phyloP scores from a whole-genome alignment of 2,329 filamentous ascomycete species.

The Trichoderma hamatum region DNA sequence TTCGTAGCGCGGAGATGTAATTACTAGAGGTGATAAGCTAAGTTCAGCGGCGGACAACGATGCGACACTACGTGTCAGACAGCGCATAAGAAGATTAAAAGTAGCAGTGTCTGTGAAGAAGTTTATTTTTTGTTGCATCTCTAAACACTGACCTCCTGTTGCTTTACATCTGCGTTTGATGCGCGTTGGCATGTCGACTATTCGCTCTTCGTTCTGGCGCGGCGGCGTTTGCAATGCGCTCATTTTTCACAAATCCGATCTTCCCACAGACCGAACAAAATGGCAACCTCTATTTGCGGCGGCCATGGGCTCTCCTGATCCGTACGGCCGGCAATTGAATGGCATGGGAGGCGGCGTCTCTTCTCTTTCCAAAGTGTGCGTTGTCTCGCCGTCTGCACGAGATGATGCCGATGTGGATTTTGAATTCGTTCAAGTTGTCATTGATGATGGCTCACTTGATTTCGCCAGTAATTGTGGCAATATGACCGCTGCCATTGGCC shows the following conservation, averaged over 20 bases:
- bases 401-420: slow-evolving; percentile 12
- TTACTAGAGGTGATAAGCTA: no score
- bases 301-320: slow-evolving; percentile 7
- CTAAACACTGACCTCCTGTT: neutral
- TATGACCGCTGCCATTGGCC: slow-evolving; percentile 3
- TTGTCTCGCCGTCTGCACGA: slow-evolving; percentile 4
- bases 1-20: neutral
- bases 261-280: slow-evolving; percentile 1
- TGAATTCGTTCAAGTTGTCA: slow-evolving; percentile 3
- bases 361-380: slow-evolving; percentile 8
- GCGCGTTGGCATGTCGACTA: neutral
- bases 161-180: neutral
- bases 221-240: slow-evolving; percentile 8
- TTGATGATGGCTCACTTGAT: neutral
- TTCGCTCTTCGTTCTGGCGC: neutral
- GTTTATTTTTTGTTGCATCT: neutral
- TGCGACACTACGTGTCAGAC: neutral
- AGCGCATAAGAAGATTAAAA: neutral
- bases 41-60: neutral
- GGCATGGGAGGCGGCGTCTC: slow-evolving; percentile 9
- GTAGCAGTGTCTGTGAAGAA: neutral
- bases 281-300: slow-evolving; percentile 1
- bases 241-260: slow-evolving; percentile 9
- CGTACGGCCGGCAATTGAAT: slow-evolving; percentile 6
- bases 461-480: slow-evolving; percentile 3